phyloP scores from a whole-genome alignment of 176 grass and related monocot species.

The Neostapfia colusana region DNA sequence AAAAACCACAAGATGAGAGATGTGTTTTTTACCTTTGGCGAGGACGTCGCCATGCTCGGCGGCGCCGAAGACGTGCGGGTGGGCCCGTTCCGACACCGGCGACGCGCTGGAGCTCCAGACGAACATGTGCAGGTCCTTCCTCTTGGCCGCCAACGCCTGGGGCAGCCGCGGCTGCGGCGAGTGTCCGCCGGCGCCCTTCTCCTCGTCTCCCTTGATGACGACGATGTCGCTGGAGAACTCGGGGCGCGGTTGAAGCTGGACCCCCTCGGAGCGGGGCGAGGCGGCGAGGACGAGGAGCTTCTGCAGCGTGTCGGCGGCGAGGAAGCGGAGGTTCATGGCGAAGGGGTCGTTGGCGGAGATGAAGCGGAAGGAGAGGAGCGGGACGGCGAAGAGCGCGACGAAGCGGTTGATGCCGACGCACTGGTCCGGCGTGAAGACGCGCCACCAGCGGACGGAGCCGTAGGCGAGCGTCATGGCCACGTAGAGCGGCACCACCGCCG shows the following conservation, averaged over 20 bases:
- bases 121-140: slow-evolving; percentile 98
- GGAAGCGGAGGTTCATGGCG: slow-evolving; percentile 69
- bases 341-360: slow-evolving; percentile 67
- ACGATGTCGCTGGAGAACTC: background rate
- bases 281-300: slow-evolving; percentile 56
- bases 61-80: slow-evolving; percentile 47
- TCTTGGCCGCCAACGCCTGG: slow-evolving; percentile 42
- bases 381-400: slow-evolving; percentile 73
- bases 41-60: slow-evolving; percentile 61
- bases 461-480: slow-evolving; percentile 74
- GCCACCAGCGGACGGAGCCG: slow-evolving; percentile 72
- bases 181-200: background rate
- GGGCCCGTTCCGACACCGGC: slow-evolving; percentile 78
- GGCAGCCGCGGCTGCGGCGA: slow-evolving; percentile 30
- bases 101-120: slow-evolving; percentile 99
- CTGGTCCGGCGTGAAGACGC: slow-evolving; percentile 67
- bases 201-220: background rate
- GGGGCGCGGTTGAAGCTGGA: slow-evolving; percentile 90
- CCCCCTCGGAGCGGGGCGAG: slow-evolving; percentile 17
- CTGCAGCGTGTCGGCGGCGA: slow-evolving; percentile 69
- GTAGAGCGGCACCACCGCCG: slow-evolving; percentile 76
- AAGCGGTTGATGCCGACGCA: slow-evolving; percentile 80
- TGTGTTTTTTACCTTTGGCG: slow-evolving; percentile 51
- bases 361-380: slow-evolving; percentile 76
- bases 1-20: no score